Evolutionary conservation across 2,329 filamentous ascomycete genomes (phyloP).

Genomic region (Monosporascus sp.): DNA sequence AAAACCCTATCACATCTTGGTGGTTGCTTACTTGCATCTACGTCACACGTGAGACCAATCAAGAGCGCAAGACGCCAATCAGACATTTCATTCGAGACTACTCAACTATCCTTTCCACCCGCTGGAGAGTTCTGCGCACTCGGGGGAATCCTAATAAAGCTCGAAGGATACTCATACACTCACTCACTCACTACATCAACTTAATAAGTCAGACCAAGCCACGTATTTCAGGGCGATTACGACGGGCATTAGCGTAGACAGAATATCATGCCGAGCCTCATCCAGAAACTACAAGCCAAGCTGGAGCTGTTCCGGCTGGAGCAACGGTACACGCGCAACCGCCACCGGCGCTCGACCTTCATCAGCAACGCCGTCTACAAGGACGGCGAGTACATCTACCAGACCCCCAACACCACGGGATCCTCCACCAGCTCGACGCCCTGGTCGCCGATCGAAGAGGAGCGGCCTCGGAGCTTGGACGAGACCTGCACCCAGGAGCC

Average conservation of each 20-base stretch:
- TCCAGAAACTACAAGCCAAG: constrained; percentile 60
- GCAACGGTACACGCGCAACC: constrained; percentile 87
- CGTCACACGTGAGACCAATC: too few relatives aligned
- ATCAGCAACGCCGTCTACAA: constrained; percentile 87
- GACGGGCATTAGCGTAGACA: neutral
- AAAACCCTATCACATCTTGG: too few relatives aligned
- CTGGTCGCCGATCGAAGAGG: constrained; percentile 16
- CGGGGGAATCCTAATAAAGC: neutral
- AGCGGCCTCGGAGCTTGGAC: constrained; percentile 19
- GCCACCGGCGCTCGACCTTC: constrained; percentile 81
- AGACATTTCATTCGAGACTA: too few relatives aligned
- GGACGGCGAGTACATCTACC: constrained; percentile 91
- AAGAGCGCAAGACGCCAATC: too few relatives aligned
- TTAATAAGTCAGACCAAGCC: too few relatives aligned
- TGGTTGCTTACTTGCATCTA: too few relatives aligned
- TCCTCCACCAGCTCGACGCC: constrained; percentile 35
- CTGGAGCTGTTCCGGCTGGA: constrained; percentile 92
- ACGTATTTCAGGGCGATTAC: too few relatives aligned
- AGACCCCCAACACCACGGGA: constrained; percentile 54
- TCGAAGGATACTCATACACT: neutral
- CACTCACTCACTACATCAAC: neutral
- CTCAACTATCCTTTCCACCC: too few relatives aligned
- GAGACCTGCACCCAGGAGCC: constrained; percentile 20
- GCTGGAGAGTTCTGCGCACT: too few relatives aligned
- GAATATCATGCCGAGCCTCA: constrained; percentile 38